Conservation (phyloP, 2,329 filamentous ascomycete species). For the Hypoxylon sp. region DNA sequence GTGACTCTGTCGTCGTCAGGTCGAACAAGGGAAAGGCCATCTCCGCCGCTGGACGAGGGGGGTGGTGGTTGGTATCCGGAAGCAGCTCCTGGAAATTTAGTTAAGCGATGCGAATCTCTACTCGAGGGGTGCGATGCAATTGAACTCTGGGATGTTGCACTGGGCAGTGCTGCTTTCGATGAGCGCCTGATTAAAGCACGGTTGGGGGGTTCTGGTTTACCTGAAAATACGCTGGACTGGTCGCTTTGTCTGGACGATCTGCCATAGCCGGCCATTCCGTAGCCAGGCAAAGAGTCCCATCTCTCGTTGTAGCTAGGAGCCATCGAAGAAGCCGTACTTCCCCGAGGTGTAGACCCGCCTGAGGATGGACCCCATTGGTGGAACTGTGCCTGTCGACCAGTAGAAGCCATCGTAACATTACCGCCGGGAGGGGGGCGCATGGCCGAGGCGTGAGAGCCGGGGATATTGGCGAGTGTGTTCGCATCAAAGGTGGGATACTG, state of each 20-base stretch:
- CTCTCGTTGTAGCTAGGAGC: slow-evolving; percentile 66
- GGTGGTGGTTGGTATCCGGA: slow-evolving; percentile 45
- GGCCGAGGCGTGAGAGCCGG: slow-evolving; percentile 68
- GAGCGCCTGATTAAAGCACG: slow-evolving; percentile 57
- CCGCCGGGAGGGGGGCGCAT: slow-evolving; percentile 69
- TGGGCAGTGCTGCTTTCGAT: slow-evolving; percentile 64
- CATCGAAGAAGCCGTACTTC: slow-evolving; percentile 64
- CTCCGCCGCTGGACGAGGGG: slow-evolving; percentile 53
- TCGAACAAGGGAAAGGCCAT: slow-evolving; percentile 73
- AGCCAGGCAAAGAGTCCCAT: slow-evolving; percentile 66
- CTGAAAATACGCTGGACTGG: slow-evolving; percentile 68
- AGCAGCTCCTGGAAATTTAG: slow-evolving; percentile 61
- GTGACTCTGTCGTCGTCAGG: slow-evolving; percentile 85
- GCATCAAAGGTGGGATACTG: slow-evolving; percentile 84
- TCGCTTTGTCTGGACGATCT: slow-evolving; percentile 56
- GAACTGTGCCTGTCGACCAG: slow-evolving; percentile 77
- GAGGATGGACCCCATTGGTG: slow-evolving; percentile 77
- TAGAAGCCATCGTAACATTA: slow-evolving; percentile 78
- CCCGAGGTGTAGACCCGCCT: slow-evolving; percentile 52
- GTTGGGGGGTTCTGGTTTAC: slow-evolving; percentile 62
- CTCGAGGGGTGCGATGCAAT: slow-evolving; percentile 61
- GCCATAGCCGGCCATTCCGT: slow-evolving; percentile 43
- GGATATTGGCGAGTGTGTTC: slow-evolving; percentile 59
- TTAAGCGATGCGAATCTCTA: slow-evolving; percentile 68
- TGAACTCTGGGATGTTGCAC: slow-evolving; percentile 68